Base-by-base conservation (phyloP, 495 filamentous ascomycete species). In the Lasiosphaeria miniovina region DNA sequence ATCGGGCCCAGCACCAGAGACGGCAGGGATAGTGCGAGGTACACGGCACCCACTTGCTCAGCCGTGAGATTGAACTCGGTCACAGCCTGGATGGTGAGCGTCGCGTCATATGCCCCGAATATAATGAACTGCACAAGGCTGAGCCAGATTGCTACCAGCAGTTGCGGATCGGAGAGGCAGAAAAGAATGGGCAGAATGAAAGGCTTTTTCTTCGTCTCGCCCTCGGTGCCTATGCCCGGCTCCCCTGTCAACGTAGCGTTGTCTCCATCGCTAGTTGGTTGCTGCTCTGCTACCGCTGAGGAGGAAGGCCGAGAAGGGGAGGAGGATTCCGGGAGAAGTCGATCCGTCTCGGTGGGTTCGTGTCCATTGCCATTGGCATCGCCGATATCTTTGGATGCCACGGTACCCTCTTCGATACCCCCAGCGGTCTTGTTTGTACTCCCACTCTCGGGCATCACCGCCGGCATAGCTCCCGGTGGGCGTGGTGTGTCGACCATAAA, bases 401-500 rank as follows among this genome's bases (percentile, higher is more conserved):
- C 24, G 24, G 24, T 24, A 2, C 24, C 24, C 24, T 24, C 24
- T 24, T 24, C 12, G 11, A n/a, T 14, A 6, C 43, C 7, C 11
- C 8, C 4, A 11, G 43, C 43, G 4, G 3, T 24, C 24, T 24
- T 24, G 24, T 24, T 24, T 24, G 24, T 24, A 24, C 24, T 24
- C 2, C 24, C 24, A 24, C 24, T 2, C 24, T 24, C 24, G 24
- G 24, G 24, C 24, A 24, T 24, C 24, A 24, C 24, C 24, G 24
- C 24, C 24, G 24, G 2, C 24, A 24, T 24, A 24, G 24, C 24
- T 24, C 24, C 24, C 24, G 40, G 40, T 45, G 1, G 40, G 14
- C 52, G 40, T 45, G 48, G 52, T 34, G 31, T 54, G 24, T 60
- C 52, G 17, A 60, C 52, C 58, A 60, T 60, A 33, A 60, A 43